Percentiles rank a stretch among this genome's conserved stretches.
phyloP scores from a whole-genome alignment of 805 yeast species.

The Pichia californica region DNA sequence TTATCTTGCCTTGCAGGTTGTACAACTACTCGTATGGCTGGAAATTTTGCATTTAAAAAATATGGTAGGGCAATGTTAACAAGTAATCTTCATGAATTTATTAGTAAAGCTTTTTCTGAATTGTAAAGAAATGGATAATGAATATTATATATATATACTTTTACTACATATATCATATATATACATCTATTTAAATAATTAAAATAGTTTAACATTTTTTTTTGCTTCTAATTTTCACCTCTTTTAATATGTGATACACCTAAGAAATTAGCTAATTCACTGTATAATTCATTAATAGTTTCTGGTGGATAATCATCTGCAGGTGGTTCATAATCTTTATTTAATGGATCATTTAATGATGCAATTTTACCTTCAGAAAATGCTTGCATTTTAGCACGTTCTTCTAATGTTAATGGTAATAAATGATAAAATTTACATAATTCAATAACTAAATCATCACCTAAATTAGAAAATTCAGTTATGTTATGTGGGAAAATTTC shows the following conservation, averaged over 20 bases:
- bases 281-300: constrained; percentile 48
- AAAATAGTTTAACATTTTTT: too few relatives aligned
- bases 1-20: constrained; percentile 71
- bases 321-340: constrained; percentile 23
- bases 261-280: constrained; percentile 59
- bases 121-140: constrained; percentile 8
- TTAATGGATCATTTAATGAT: constrained; percentile 27
- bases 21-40: constrained; percentile 57
- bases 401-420: constrained; percentile 55
- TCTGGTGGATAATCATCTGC: constrained; percentile 36
- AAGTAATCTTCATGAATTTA: constrained; percentile 63
- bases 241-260: constrained; percentile 34
- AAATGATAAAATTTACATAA: constrained; percentile 72
- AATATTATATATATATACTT: too few relatives aligned
- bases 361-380: constrained; percentile 45
- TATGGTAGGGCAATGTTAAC: constrained; percentile 82
- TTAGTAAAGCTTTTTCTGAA: constrained; percentile 52
- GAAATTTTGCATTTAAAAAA: constrained; percentile 54
- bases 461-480: constrained; percentile 42
- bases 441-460: constrained; percentile 40
- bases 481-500: constrained; percentile 53
- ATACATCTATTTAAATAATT: neutral
- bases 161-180: neutral
- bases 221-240: too few relatives aligned
- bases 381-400: constrained; percentile 45